These are phyloP conservation scores for Aspergillus leporis DNA, from an alignment of 495 filamentous ascomycete species.

Conservation along the genomic window DNA sequence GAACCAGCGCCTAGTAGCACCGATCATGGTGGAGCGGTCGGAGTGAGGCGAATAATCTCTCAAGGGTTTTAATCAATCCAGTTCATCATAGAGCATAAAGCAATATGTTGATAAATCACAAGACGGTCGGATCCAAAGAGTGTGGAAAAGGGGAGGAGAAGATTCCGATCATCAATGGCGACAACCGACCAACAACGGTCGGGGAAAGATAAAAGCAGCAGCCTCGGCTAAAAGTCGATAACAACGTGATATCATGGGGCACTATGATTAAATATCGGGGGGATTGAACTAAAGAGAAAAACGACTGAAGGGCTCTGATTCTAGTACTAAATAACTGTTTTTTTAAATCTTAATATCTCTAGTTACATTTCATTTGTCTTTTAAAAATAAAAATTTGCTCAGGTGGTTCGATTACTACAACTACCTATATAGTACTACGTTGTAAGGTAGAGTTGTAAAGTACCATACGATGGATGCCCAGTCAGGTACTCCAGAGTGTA, in stretches of 20 bases:
- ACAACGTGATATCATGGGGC: slow-evolving; percentile 1
- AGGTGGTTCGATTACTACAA: no score
- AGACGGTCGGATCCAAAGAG: slow-evolving; percentile 8
- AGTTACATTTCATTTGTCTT: no score
- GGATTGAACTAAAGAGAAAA: background rate
- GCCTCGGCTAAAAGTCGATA: slow-evolving; percentile 38
- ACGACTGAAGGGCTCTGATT: no score
- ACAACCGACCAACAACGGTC: slow-evolving; percentile 18
- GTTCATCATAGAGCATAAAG: slow-evolving; percentile 17
- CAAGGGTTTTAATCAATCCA: slow-evolving; percentile 9
- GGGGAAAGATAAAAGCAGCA: slow-evolving; percentile 20
- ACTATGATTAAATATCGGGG: background rate
- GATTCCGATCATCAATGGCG: background rate
- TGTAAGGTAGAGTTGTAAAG: no score
- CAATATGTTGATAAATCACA: background rate
- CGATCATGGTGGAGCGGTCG: slow-evolving; percentile 64
- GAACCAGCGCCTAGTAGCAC: slow-evolving; percentile 82
- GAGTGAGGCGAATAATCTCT: slow-evolving; percentile 13
- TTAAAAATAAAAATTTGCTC: no score
- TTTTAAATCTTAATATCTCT: no score
- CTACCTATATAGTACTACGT: no score
- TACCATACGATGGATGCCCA: background rate
- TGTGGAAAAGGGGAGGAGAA: slow-evolving; percentile 11
- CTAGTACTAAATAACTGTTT: no score
- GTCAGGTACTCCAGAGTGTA: background rate